Percentiles rank a stretch among this genome's conserved stretches.
These are phyloP conservation scores for Diplosphaera chodatii DNA, from an alignment of 139 green algal species.

Conservation along the genomic window DNA sequence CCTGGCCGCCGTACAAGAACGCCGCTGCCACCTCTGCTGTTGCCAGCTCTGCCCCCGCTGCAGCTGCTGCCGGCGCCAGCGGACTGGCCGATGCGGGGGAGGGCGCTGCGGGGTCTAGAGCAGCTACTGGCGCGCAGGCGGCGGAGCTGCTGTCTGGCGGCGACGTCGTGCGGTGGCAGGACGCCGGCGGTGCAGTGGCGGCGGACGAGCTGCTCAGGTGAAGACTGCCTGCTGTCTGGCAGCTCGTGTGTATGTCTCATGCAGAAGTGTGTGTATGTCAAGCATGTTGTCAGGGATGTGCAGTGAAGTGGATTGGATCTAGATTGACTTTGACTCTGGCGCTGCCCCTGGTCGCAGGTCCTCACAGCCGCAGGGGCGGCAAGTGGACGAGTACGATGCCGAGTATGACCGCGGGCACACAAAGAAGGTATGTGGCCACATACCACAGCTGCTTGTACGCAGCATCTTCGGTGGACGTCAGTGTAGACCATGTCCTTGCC, in stretches of 20 bases:
- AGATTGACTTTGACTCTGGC: not conserved
- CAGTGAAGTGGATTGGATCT: not conserved
- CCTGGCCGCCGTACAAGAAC: not conserved
- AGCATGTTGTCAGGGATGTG: no score
- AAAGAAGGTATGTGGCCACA: constrained; percentile 23
- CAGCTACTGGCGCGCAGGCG: not conserved
- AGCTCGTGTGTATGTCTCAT: not conserved
- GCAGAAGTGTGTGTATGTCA: not conserved
- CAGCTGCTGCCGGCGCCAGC: no score
- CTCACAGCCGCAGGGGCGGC: constrained; percentile 7
- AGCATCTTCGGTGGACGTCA: no score
- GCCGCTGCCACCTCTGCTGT: not conserved
- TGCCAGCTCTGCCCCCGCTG: not conserved
- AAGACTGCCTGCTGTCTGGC: no score
- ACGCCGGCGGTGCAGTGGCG: not conserved
- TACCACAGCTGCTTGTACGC: no score
- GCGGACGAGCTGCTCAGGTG: not conserved
- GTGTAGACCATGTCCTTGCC: no score
- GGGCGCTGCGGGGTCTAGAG: no score
- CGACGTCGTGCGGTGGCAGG: not conserved
- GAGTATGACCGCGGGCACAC: constrained; percentile 30
- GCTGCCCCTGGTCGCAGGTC: not conserved
- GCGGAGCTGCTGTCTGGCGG: not conserved
- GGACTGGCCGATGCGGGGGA: no score
- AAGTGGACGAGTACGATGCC: constrained; percentile 27